Evolutionary conservation across 176 grass and related monocot genomes (phyloP).

Genomic region (Bromus sterilis): DNA sequence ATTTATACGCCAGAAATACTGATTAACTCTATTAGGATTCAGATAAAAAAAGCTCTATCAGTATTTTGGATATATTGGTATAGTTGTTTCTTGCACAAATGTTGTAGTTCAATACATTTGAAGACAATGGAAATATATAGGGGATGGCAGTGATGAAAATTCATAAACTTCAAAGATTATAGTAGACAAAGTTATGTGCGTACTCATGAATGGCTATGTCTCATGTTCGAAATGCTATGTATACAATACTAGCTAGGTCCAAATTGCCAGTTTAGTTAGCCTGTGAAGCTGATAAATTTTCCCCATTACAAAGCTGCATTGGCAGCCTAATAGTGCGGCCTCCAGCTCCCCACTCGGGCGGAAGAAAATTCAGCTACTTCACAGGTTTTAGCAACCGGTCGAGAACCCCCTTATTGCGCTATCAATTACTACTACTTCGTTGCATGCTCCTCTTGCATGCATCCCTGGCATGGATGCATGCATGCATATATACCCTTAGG

Average conservation of each 20-base stretch:
- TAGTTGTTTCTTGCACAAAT: not conserved
- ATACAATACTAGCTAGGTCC: not conserved
- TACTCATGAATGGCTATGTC: not conserved
- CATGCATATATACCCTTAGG: not conserved
- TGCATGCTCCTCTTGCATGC: not conserved
- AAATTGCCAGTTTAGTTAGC: conserved; percentile 26
- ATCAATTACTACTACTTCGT: not conserved
- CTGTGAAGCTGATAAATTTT: conserved; percentile 91
- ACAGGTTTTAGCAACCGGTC: conserved; percentile 24
- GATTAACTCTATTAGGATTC: no score
- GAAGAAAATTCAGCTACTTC: conserved; percentile 99
- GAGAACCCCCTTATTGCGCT: conserved; percentile 12
- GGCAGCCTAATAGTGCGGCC: not conserved
- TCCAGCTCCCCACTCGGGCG: not conserved
- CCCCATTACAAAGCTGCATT: conserved; percentile 37
- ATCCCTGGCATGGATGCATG: not conserved
- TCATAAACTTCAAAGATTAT: not conserved
- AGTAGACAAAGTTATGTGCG: not conserved
- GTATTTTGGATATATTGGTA: not conserved
- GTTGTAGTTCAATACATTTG: not conserved
- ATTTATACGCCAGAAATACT: not conserved
- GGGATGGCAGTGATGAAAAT: not conserved
- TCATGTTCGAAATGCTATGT: not conserved
- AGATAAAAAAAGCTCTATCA: no score
- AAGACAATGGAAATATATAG: not conserved